Evolutionary conservation across 2,329 filamentous ascomycete species (phyloP), one percentile per base, ranked within the genome.

Genomic region (Penicillium psychrosexuale): DNA sequence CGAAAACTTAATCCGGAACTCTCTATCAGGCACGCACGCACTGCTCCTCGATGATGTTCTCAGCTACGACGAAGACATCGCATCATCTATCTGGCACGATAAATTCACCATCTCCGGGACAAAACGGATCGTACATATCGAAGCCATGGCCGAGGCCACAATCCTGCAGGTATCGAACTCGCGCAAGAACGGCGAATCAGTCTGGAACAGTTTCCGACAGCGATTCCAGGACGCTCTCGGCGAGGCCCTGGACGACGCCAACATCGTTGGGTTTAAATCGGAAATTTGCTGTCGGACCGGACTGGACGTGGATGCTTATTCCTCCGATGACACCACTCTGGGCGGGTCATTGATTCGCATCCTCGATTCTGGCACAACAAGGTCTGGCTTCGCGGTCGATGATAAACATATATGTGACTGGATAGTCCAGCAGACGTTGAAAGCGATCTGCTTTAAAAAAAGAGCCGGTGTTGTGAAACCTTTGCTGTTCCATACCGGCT

Each of bases 211-310:
- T 54, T 76, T 64, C 61, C 68, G 60, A 2, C 27, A 57, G 34
- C 50, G 57, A 0, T 76, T 74, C 37, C 64, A 67, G 11, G 55
- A 62, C 3, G 61, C 77, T 24, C 85, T 94, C 34, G 67, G 74
- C 11, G 71, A 78, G 1, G 80, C 83, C 3, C 78, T 91, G 27
- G 75, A 78, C 0, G 86, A 94, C 65, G 75, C 82, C 0, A 80
- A 86, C 17, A 85, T 95, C 2, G 89, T 84, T 1, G 90, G 83
- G 2, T 95, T 95, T 80, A 94, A 95, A 71, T 89, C 86, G 1
- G 84, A 92, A 46, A 84, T 95, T 52, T 93, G 90, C 73, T 94
- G 94, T 69, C 82, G 90, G 13, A 89, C 86, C 0, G 90, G 90
- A 0, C 77, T 92, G 6, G 82, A 83, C 37, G 77, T 93, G 15